A percentile compares a stretch with the other conserved stretches of the same genome.
phyloP scores from a whole-genome alignment of 78 protist species.

The Trichosphaerium sp. region DNA sequence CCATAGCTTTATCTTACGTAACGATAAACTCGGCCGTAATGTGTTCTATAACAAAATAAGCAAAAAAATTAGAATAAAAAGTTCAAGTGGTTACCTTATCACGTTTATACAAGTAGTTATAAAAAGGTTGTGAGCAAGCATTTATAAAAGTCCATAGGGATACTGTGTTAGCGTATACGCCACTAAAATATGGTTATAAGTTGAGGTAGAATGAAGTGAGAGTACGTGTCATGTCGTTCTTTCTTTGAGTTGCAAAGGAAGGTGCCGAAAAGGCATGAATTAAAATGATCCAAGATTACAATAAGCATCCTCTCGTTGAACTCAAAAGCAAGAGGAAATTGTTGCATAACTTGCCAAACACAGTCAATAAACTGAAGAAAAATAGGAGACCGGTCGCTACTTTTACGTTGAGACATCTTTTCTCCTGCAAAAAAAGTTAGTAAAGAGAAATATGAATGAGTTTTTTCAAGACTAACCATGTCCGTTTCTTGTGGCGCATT shows the following conservation, averaged over 20 bases:
- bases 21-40: no score
- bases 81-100: no score
- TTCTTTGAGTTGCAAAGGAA: conserved; percentile 57
- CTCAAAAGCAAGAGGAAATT: conserved; percentile 73
- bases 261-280: conserved; percentile 68
- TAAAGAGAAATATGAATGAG: not conserved
- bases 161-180: no score
- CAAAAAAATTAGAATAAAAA: no score
- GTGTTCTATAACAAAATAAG: no score
- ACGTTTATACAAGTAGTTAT: no score
- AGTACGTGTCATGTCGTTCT: conserved; percentile 34
- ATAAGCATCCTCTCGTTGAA: conserved; percentile 61
- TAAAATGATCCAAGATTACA: conserved; percentile 16
- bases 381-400: conserved; percentile 68
- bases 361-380: conserved; percentile 89
- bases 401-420: not conserved
- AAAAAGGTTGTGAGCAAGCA: no score
- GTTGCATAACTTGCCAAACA: conserved; percentile 55
- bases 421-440: not conserved
- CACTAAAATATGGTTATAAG: no score
- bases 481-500: conserved; percentile 16
- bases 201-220: no score
- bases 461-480: not conserved
- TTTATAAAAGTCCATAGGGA: no score
- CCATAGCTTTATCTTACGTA: conserved; percentile 12